Evolutionary conservation across 805 yeast genomes (phyloP).

Genomic region (Phaffomyces thermotolerans): DNA sequence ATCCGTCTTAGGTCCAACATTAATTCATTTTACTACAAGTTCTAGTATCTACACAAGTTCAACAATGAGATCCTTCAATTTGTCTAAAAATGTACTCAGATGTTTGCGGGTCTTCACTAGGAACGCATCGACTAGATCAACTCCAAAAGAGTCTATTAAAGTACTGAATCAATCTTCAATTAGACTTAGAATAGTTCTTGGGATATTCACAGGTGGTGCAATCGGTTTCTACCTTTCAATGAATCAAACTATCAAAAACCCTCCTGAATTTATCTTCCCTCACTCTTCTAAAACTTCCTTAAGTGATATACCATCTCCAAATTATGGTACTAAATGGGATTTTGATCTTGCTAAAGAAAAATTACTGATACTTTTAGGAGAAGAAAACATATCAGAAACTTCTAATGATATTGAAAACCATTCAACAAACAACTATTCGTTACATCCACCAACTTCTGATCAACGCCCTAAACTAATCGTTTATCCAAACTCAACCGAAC

Average conservation of each 20-base stretch:
- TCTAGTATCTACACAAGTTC: too few relatives aligned
- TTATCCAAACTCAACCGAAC: conserved; percentile 47
- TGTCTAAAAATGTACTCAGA: too few relatives aligned
- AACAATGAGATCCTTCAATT: neutral
- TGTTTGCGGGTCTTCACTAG: too few relatives aligned
- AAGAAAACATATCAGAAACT: conserved; percentile 18
- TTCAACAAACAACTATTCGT: conserved; percentile 40
- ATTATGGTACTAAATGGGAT: conserved; percentile 22
- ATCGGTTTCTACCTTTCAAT: conserved; percentile 21
- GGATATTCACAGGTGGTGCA: conserved; percentile 14
- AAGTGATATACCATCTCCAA: conserved; percentile 19
- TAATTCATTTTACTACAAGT: too few relatives aligned
- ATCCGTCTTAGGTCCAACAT: too few relatives aligned
- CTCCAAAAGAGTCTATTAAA: too few relatives aligned
- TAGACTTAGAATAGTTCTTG: conserved; percentile 10
- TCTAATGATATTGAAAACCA: conserved; percentile 32
- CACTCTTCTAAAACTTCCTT: conserved; percentile 20
- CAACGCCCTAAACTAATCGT: conserved; percentile 43
- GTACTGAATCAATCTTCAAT: neutral
- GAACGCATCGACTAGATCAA: too few relatives aligned
- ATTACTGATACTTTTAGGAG: conserved; percentile 22
- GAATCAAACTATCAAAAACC: conserved; percentile 17
- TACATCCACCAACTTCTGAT: conserved; percentile 42
- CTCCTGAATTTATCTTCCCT: conserved; percentile 25
- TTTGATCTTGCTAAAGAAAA: conserved; percentile 20